Percentiles rank a stretch among this genome's conserved stretches.
These are phyloP conservation scores for Lasiosphaeriaceae sp. DNA, from an alignment of 495 filamentous ascomycete genomes.

Conservation along the genomic window DNA sequence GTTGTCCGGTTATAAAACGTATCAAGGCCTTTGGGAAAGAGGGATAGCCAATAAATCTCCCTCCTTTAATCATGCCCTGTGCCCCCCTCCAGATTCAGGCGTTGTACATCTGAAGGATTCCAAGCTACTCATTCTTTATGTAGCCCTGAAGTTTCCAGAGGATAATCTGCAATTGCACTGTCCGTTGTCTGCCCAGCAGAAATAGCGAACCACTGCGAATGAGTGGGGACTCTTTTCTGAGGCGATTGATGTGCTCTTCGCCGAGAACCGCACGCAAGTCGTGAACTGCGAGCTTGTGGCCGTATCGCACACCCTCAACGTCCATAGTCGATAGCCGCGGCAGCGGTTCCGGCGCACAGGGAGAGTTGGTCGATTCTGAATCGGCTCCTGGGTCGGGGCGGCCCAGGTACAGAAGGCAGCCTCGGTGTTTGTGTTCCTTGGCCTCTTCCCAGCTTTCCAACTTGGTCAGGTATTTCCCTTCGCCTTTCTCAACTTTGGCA, in stretches of 20 bases:
- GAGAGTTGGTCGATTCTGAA: not conserved
- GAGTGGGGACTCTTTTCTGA: constrained; percentile 26
- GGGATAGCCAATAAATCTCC: no score
- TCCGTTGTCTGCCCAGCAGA: constrained; percentile 40
- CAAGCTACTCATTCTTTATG: constrained; percentile 26
- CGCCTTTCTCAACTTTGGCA: constrained; percentile 15
- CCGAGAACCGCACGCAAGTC: constrained; percentile 40
- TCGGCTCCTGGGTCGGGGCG: constrained; percentile 6
- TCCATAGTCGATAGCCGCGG: constrained; percentile 29
- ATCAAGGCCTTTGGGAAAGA: no score
- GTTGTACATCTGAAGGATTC: not conserved
- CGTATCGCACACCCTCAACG: constrained; percentile 15
- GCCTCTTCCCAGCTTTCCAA: constrained; percentile 34
- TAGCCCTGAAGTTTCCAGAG: constrained; percentile 70
- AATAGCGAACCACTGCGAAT: constrained; percentile 36
- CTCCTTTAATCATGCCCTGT: no score
- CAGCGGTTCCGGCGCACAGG: not conserved
- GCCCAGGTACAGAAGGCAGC: constrained; percentile 36
- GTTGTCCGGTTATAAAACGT: no score
- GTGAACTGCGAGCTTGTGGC: constrained; percentile 34
- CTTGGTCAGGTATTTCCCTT: constrained; percentile 31
- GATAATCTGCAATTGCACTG: constrained; percentile 48
- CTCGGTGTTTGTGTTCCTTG: constrained; percentile 24
- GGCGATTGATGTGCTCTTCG: constrained; percentile 23
- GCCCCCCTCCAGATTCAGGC: not conserved